phyloP scores from a whole-genome alignment of 108 stramenopile genomes.

The Cylindrotheca fusiformis region DNA sequence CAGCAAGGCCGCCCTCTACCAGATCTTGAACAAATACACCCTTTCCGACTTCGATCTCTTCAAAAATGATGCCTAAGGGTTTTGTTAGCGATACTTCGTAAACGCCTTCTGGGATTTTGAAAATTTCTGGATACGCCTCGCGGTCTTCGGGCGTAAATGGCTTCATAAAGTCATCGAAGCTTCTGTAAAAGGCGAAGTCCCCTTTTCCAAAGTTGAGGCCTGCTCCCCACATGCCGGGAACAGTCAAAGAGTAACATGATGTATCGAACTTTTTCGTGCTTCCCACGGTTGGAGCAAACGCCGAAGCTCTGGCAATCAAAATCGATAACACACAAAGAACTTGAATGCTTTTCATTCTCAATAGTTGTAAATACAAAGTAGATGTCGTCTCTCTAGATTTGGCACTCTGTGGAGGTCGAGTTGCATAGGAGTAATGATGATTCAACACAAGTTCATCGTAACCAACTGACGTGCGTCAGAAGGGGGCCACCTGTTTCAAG shows the following conservation, averaged over 20 bases:
- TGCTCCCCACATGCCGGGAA: constrained; percentile 57
- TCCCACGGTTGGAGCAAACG: not conserved
- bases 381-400: too few relatives aligned
- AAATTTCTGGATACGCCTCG: constrained; percentile 68
- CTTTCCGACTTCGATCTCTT: constrained; percentile 70
- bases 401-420: too few relatives aligned
- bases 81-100: constrained; percentile 73
- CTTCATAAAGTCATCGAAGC: constrained; percentile 66
- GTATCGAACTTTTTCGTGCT: constrained; percentile 4
- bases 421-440: too few relatives aligned
- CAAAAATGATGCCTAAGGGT: constrained; percentile 85
- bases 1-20: constrained; percentile 82
- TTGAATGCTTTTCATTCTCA: too few relatives aligned
- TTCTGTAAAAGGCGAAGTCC: constrained; percentile 65
- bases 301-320: not conserved
- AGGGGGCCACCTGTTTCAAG: too few relatives aligned
- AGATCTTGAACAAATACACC: constrained; percentile 76
- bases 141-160: constrained; percentile 80
- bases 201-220: constrained; percentile 72
- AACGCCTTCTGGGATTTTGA: constrained; percentile 69
- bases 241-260: constrained; percentile 17
- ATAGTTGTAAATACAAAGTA: too few relatives aligned
- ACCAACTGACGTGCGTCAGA: too few relatives aligned
- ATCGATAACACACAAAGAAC: too few relatives aligned
- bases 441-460: too few relatives aligned